Evolutionary conservation across 768 basidiomycete species (phyloP).

Genomic region (Tylopilus cervinicoccineus): DNA sequence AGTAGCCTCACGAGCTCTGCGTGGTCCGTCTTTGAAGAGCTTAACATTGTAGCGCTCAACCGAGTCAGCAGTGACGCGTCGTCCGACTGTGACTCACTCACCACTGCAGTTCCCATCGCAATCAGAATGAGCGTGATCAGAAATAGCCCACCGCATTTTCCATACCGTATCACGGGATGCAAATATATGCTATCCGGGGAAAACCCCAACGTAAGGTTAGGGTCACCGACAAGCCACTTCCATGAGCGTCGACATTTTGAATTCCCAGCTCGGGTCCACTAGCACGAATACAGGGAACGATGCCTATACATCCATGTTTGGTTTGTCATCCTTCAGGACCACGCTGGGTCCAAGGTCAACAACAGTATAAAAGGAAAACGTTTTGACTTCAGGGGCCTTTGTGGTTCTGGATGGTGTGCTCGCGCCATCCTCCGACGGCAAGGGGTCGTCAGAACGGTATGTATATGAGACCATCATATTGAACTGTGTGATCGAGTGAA

Average conservation of each 20-base stretch:
- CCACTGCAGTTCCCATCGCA: background rate
- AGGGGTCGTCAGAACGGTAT: constrained; percentile 85
- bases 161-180: background rate
- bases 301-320: constrained; percentile 17
- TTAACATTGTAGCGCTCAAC: background rate
- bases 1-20: background rate
- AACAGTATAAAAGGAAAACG: constrained; percentile 85
- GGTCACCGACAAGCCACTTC: too few species aligned
- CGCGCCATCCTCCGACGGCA: constrained; percentile 59
- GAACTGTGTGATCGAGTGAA: constrained; percentile 51
- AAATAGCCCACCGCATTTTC: background rate
- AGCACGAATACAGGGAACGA: background rate
- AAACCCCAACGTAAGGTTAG: too few species aligned
- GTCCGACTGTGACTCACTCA: background rate
- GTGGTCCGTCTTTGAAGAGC: background rate
- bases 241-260: too few species aligned
- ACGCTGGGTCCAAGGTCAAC: constrained; percentile 75
- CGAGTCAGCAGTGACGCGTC: background rate
- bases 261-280: background rate
- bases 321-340: constrained; percentile 52
- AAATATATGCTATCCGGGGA: too few species aligned
- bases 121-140: background rate
- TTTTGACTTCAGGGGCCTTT: constrained; percentile 71
- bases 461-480: constrained; percentile 94
- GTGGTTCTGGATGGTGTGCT: constrained; percentile 41